phyloP scores from a whole-genome alignment of 768 basidiomycete genomes.

The Agaricus blazei region DNA sequence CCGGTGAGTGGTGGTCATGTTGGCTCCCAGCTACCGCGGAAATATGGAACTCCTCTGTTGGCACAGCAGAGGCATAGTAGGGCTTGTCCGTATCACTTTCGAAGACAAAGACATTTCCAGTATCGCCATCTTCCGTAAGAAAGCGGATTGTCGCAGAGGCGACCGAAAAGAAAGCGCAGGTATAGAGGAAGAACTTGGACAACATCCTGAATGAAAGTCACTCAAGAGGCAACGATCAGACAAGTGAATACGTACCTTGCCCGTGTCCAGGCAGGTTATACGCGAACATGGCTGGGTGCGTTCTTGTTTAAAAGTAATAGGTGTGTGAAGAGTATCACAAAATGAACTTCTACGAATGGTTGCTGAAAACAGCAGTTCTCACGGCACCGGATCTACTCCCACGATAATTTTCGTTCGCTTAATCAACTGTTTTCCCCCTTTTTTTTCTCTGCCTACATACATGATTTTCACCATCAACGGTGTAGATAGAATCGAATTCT shows the following conservation, averaged over 20 bases:
- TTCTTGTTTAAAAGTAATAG: neutral
- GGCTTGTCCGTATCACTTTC: conserved; percentile 13
- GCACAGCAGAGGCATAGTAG: conserved; percentile 17
- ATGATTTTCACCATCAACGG: no score
- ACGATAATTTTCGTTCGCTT: no score
- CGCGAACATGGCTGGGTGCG: neutral
- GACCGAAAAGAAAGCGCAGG: conserved; percentile 5
- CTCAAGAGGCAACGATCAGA: no score
- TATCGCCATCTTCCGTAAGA: conserved; percentile 1
- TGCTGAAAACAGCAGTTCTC: no score
- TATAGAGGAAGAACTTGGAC: neutral
- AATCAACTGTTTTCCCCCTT: no score
- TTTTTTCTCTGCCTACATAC: no score
- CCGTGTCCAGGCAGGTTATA: neutral
- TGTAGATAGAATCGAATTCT: no score
- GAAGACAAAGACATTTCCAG: conserved; percentile 3
- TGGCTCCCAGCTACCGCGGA: conserved; percentile 5
- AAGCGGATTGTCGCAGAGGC: conserved; percentile 8
- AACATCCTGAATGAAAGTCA: conserved; percentile 2
- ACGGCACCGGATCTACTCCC: no score
- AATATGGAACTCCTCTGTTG: conserved; percentile 11
- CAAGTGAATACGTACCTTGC: neutral
- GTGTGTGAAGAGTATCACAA: conserved; percentile 4
- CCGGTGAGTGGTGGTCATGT: conserved; percentile 13
- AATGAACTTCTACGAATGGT: no score